phyloP scores from a whole-genome alignment of 768 basidiomycete genomes.

The Mycena chlorophos region DNA sequence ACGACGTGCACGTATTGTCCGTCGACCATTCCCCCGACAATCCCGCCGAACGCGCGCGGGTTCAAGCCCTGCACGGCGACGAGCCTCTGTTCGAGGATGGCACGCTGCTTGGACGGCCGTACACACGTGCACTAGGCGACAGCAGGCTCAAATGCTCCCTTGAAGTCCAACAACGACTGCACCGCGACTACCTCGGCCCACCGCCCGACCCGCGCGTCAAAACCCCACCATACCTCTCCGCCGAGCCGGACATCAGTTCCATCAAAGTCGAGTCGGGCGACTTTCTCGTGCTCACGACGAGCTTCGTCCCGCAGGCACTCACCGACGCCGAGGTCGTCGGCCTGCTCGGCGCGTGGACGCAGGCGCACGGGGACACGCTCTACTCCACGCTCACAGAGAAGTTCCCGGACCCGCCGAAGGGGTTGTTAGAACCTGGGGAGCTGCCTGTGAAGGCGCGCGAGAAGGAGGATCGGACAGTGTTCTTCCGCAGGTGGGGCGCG shows the following conservation, averaged over 20 bases:
- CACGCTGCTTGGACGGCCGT: slow-evolving; percentile 31
- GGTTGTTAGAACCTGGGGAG: slow-evolving; percentile 4
- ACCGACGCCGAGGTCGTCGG: slow-evolving; percentile 57
- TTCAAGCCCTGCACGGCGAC: slow-evolving; percentile 33
- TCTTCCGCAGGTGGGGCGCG: slow-evolving; percentile 30
- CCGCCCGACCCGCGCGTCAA: slow-evolving; percentile 30
- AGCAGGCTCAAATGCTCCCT: slow-evolving; percentile 44
- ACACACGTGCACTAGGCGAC: slow-evolving; percentile 46
- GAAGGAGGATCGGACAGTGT: slow-evolving; percentile 25
- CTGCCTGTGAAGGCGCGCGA: slow-evolving; percentile 17
- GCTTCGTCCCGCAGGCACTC: slow-evolving; percentile 56
- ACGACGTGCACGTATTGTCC: slow-evolving; percentile 41
- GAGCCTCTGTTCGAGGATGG: slow-evolving; percentile 32
- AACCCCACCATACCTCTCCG: slow-evolving; percentile 51
- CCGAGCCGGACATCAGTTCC: slow-evolving; percentile 50
- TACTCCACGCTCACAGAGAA: neutral
- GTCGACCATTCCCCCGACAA: slow-evolving; percentile 39
- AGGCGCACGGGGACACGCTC: slow-evolving; percentile 22
- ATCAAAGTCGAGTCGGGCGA: slow-evolving; percentile 45
- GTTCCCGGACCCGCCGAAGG: slow-evolving; percentile 15
- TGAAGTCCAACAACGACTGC: slow-evolving; percentile 38
- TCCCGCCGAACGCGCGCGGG: slow-evolving; percentile 32
- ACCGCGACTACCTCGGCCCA: slow-evolving; percentile 37
- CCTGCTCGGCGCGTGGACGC: slow-evolving; percentile 49
- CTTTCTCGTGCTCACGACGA: slow-evolving; percentile 54